Conservation (phyloP, 2,329 filamentous ascomycete genomes). For the Chaetoscypha palmicola region DNA sequence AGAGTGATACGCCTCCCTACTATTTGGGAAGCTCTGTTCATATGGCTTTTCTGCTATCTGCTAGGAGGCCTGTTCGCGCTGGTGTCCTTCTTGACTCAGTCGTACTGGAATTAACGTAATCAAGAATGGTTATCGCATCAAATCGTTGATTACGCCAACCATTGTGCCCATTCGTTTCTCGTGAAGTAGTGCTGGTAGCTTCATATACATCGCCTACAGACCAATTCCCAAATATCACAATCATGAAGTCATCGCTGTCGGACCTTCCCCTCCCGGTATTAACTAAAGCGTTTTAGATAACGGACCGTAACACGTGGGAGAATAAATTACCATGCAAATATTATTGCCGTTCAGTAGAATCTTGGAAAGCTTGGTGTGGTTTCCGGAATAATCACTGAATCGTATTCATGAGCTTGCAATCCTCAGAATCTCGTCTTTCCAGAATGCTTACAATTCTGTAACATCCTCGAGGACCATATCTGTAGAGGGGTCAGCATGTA, state of each 20-base stretch:
- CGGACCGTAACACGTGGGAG: too few species aligned
- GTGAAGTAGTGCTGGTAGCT: too few species aligned
- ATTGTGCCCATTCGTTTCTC: too few species aligned
- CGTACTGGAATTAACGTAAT: neutral
- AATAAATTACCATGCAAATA: constrained; percentile 84
- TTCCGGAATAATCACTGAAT: constrained; percentile 86
- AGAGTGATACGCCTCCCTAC: too few species aligned
- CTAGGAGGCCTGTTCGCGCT: too few species aligned
- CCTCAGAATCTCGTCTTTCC: neutral
- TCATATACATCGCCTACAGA: too few species aligned
- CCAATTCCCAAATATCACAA: neutral
- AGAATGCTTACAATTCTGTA: constrained; percentile 77
- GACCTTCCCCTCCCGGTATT: constrained; percentile 72
- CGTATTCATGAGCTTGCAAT: constrained; percentile 17
- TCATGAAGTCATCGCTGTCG: constrained; percentile 32
- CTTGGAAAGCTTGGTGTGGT: constrained; percentile 83
- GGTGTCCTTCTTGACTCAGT: too few species aligned
- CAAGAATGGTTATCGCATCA: neutral
- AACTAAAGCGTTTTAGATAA: too few species aligned
- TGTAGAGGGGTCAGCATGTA: constrained; percentile 34
- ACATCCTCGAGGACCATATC: constrained; percentile 99
- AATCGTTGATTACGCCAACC: neutral
- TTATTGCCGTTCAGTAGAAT: constrained; percentile 97
- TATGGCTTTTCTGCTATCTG: too few species aligned
- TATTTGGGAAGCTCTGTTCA: too few species aligned